Base-by-base conservation (phyloP, 106 monocot species). In the Triglochin maritima region DNA sequence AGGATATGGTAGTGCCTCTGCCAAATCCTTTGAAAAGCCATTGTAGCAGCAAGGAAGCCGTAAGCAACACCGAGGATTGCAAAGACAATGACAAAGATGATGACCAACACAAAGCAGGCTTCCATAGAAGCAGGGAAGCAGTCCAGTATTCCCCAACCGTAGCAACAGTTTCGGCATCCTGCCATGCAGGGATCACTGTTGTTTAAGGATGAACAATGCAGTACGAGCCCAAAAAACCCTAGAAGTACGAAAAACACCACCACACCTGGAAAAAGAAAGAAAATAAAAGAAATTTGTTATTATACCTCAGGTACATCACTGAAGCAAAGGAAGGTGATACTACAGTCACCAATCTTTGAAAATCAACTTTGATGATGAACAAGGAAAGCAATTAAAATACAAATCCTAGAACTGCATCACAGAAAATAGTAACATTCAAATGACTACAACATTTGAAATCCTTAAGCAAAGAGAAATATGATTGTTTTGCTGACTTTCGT, bases 1-100 rank as follows among this genome's bases (percentile, higher is more conserved):
- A 98, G 88, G 57, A 98, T 92, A 73, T 98, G 98, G 79, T 98
- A 98, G 65, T 98, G 98, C 41, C 84, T 79, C 73, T 98, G 98
- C 98, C 88, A 92, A 46, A 98, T 98, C 63, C 86, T 82, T 64
- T 98, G 98, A 56, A 86, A 68, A 16, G 98, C 98, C 92, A 98
- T 86, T 13, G 98, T 98, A 47, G 88, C 86, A 3, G 84, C 92
- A 17, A 98, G 77, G 60, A 98, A 86, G 47, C 98, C 88, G 64
- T 98, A 98, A 5, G 86, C 86, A 13, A 98, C 75, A 41, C 98
- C 98, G 8, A 98, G 80, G 67, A 98, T 92, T 12, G 92, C 88
- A 68, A 98, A 92, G 57, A 91, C 84, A 8, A 98, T 72, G 2
- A 98, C 86, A 74, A 98, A 91, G 43, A 98, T 75, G 9, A 91